Base-by-base conservation (phyloP, 345 rosid species). In the Salix udensis region DNA sequence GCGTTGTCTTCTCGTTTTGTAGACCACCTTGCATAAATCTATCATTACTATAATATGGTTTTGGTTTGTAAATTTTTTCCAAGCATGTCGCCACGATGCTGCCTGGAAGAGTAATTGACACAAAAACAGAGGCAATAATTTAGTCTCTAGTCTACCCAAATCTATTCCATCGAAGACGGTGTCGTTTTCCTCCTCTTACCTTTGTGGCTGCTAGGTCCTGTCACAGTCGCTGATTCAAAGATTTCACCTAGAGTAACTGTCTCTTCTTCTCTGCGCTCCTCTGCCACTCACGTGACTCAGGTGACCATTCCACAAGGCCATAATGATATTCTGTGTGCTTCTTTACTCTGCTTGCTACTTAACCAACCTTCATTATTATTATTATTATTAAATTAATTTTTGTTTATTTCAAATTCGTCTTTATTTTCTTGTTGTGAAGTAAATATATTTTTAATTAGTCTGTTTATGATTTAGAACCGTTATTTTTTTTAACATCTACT, bases 1-100 rank as follows among this genome's bases (percentile, higher is more conserved):
- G 46, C 0, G 31, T n/a, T 50, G 76, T 77, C 76, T 52, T 48
- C 40, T 16, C 24, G 75, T 71, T 71, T 24, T 70, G 75, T 36
- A 65, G 52, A 60, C 81, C 62, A 60, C 12, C 68, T 76, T 26
- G 3, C 30, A 26, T 55, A 40, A 26, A 53, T 76, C 3, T 19
- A 37, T 68, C 31, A 55, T 46, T 4, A 39, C 12, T 24, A 23
- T 4, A 10, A 70, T n/a, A 34, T 62, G 6, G 36, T 30, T 0
- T 0, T 19, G 24, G 37, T 36, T 36, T 66, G 76, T 55, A 13
- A 37, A 34, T 34, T 36, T 24, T 24, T 66, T 40, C 70, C 26
- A 65, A 28, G 72, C 12, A 67, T 42, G 71, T 46, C 31, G 44
- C 55, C 58, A 40, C 67, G 19, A 62, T 65, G 23, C 13, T 52